Evolutionary conservation across 2,329 filamentous ascomycete species (phyloP).

Genomic region (Dendrostoma leiphaemia): DNA sequence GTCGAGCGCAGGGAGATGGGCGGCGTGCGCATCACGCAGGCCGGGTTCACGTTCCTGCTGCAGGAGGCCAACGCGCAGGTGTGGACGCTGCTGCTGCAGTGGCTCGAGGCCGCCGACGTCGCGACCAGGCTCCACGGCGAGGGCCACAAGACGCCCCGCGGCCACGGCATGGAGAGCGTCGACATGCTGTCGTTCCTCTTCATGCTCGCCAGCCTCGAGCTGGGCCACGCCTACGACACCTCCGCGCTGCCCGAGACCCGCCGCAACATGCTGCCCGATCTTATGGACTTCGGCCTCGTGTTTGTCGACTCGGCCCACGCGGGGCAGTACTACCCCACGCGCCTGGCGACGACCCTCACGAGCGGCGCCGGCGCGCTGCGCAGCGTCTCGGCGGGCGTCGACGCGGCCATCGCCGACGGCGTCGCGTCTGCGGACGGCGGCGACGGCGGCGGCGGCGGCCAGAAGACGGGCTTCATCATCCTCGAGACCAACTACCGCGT

Average conservation of each 20-base stretch:
- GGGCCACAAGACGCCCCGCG: slow-evolving; percentile 32
- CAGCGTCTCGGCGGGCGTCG: slow-evolving; percentile 65
- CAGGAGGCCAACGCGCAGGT: slow-evolving; percentile 97
- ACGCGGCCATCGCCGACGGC: slow-evolving; percentile 59
- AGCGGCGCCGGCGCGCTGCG: slow-evolving; percentile 68
- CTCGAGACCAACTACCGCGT: slow-evolving; percentile 97
- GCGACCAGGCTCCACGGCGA: slow-evolving; percentile 34
- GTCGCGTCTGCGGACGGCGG: slow-evolving; percentile 45
- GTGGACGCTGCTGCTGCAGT: slow-evolving; percentile 91
- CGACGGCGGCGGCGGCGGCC: slow-evolving; percentile 33
- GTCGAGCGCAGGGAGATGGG: slow-evolving; percentile 56
- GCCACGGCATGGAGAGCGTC: slow-evolving; percentile 76
- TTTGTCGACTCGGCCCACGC: slow-evolving; percentile 63
- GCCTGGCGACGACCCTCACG: slow-evolving; percentile 91
- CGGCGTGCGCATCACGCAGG: slow-evolving; percentile 77
- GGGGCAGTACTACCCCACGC: slow-evolving; percentile 80
- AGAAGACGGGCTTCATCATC: slow-evolving; percentile 79
- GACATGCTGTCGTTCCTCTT: slow-evolving; percentile 97
- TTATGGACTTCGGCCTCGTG: slow-evolving; percentile 90
- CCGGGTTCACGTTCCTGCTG: slow-evolving; percentile 90
- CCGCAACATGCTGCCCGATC: slow-evolving; percentile 82
- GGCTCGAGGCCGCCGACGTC: slow-evolving; percentile 76
- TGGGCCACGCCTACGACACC: slow-evolving; percentile 88
- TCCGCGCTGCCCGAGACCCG: slow-evolving; percentile 79
- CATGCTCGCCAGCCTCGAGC: slow-evolving; percentile 87